Conservation (phyloP, 2,329 filamentous ascomycete genomes). For the Beauveria medogensis region DNA sequence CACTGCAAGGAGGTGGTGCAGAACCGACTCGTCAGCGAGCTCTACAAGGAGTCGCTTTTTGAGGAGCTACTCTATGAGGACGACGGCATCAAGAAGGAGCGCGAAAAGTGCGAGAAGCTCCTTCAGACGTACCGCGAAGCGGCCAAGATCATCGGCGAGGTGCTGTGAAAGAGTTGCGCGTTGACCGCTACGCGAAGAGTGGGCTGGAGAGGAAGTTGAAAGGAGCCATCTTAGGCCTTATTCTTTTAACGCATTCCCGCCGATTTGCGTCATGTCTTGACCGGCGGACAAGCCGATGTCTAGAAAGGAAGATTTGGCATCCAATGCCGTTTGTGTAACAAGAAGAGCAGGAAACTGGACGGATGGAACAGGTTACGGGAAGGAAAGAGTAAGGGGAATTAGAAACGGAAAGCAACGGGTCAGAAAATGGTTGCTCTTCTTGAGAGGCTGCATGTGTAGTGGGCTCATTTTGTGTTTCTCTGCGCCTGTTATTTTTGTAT, state of each 20-base stretch:
- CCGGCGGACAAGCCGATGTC: background rate
- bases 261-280: background rate
- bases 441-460: background rate
- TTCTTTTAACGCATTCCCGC: background rate
- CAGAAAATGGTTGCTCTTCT: background rate
- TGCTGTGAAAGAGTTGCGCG: constrained; percentile 48
- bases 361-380: background rate
- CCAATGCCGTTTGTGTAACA: background rate
- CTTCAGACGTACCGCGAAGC: constrained; percentile 94
- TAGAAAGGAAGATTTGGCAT: background rate
- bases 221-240: background rate
- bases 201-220: background rate
- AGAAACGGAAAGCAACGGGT: background rate
- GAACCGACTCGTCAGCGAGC: constrained; percentile 87
- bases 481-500: constrained; percentile 3
- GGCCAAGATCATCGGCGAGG: constrained; percentile 95
- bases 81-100: constrained; percentile 92
- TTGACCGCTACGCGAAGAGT: background rate
- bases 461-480: background rate
- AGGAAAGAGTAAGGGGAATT: background rate
- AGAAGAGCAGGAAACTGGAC: background rate
- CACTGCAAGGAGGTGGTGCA: constrained; percentile 97
- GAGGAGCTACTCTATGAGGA: constrained; percentile 94
- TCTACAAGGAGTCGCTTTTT: constrained; percentile 89
- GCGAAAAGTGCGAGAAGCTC: constrained; percentile 96